A percentile compares a stretch with the other conserved stretches of the same genome.
Evolutionary conservation across 768 basidiomycete species (phyloP).

Genomic region (Mycena crocata): DNA sequence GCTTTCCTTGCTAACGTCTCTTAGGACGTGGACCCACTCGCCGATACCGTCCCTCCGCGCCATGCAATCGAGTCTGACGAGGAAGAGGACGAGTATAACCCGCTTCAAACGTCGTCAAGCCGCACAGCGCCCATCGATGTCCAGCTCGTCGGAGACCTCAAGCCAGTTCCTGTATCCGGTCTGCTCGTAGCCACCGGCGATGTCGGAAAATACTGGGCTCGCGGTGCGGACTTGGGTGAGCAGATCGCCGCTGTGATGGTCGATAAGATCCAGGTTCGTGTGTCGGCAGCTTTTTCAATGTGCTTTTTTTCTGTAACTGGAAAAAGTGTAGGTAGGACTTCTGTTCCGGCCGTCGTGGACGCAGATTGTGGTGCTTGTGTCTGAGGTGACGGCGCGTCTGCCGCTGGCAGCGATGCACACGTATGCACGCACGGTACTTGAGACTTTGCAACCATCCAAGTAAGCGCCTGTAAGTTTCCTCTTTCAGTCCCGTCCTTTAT

Average conservation of each 20-base stretch:
- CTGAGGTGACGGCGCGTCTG: conserved; percentile 61
- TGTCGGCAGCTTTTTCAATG: conserved; percentile 36
- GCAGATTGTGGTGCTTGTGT: conserved; percentile 58
- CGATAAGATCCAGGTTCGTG: conserved; percentile 56
- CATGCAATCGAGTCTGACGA: conserved; percentile 76
- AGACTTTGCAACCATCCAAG: conserved; percentile 59
- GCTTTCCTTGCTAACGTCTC: neutral
- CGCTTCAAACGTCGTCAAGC: conserved; percentile 40
- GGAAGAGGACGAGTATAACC: conserved; percentile 71
- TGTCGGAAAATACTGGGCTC: conserved; percentile 62
- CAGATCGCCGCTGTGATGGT: conserved; percentile 60
- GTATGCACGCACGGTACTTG: conserved; percentile 58
- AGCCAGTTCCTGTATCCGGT: conserved; percentile 36
- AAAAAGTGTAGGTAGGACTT: conserved; percentile 67
- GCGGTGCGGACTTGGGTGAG: conserved; percentile 63
- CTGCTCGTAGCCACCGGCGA: conserved; percentile 62
- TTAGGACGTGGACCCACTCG: conserved; percentile 66
- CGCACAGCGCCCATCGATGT: conserved; percentile 41
- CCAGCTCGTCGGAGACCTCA: conserved; percentile 50
- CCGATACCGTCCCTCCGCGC: conserved; percentile 67
- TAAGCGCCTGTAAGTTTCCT: conserved; percentile 36
- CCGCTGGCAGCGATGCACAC: conserved; percentile 63
- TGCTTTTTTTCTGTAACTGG: too few species aligned
- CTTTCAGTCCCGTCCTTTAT: neutral
- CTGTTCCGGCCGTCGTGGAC: conserved; percentile 65